Conservation (phyloP, 768 basidiomycete species). For the Coprinellus micaceus region DNA sequence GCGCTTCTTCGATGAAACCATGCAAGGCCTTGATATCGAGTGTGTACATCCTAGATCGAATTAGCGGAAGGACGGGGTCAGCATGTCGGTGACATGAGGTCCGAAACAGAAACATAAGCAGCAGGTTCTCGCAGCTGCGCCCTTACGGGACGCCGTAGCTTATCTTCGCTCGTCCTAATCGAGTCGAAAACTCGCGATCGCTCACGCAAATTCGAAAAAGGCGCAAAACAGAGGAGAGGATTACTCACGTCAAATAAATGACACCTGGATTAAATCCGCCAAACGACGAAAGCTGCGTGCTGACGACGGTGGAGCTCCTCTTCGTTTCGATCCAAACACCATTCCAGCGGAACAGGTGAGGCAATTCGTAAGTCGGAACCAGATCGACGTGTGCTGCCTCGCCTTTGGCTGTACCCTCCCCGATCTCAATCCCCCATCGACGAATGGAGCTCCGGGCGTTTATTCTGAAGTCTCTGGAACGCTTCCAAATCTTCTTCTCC, state of each 20-base stretch:
- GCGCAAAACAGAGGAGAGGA: neutral
- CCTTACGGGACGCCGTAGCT: too few species aligned
- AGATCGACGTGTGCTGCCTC: constrained; percentile 34
- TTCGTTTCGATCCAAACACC: constrained; percentile 38
- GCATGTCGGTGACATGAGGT: neutral
- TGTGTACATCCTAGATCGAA: constrained; percentile 34
- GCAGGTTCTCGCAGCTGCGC: neutral
- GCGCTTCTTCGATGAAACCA: constrained; percentile 34
- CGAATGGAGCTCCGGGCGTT: constrained; percentile 36
- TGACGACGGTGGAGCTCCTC: constrained; percentile 13
- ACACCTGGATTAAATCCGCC: constrained; percentile 12
- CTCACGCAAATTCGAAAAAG: constrained; percentile 12
- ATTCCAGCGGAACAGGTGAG: constrained; percentile 40
- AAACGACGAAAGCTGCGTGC: neutral
- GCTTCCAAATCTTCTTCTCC: constrained; percentile 41
- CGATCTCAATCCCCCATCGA: constrained; percentile 33
- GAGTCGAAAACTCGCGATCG: constrained; percentile 22
- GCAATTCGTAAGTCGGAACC: constrained; percentile 35
- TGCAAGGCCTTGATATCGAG: constrained; percentile 33
- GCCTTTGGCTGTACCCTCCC: constrained; percentile 10
- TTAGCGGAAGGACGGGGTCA: neutral
- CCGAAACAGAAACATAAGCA: neutral
- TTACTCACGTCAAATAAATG: constrained; percentile 29
- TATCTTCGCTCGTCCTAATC: constrained; percentile 1
- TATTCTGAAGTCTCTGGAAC: constrained; percentile 38